Evolutionary conservation across 192 early-diverging fungal genomes (phyloP), one percentile per base, ranked within the genome.

Genomic region (Umbelopsis isabellina): DNA sequence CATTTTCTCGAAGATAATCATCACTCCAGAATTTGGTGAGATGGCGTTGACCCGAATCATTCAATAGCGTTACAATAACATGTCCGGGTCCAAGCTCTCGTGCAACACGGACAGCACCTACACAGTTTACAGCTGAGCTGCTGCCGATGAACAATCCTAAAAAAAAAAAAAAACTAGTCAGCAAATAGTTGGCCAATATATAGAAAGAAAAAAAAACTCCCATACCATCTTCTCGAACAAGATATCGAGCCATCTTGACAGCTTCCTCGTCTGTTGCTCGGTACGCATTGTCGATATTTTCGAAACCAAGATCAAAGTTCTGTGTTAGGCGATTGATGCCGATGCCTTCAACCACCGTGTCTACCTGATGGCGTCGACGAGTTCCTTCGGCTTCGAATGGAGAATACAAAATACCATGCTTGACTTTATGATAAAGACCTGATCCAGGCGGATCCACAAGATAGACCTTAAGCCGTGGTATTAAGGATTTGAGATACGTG

Each of bases 321-420:
- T 84, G 78, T 6, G 97, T 99, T 69, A 97, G 68, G 13, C 97
- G 87, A 80, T 98, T 99, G 69, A 98, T 90, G 1, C 97, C 97
- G 9, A 99, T 87, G 6, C 97, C 97, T 80, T 99, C 97, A 0
- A 99, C 94, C 25, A 99, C 86, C 33, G 97, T 92, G 73, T 99
- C 97, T n/a, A 98, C 93, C 75, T 99, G 97, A 79, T 99, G 95
- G 9, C 97, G 89, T 51, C 85, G 84, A 25, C 97, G 79, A 8
- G 86, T 92, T 10, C 97, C 97, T 74, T 99, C 97, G 44, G 88
- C 85, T 74, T 99, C 96, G 1, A 84, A 88, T 1, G 87, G 84
- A 5, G 94, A 83, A 81, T 95, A 99, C 93, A 99, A 91, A 72
- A 96, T 87, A 51, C 90, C 90, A 78, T 94, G 90, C 73, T 93